Evolutionary conservation across 768 basidiomycete genomes (phyloP).

Genomic region (Hortiboletus campestris): DNA sequence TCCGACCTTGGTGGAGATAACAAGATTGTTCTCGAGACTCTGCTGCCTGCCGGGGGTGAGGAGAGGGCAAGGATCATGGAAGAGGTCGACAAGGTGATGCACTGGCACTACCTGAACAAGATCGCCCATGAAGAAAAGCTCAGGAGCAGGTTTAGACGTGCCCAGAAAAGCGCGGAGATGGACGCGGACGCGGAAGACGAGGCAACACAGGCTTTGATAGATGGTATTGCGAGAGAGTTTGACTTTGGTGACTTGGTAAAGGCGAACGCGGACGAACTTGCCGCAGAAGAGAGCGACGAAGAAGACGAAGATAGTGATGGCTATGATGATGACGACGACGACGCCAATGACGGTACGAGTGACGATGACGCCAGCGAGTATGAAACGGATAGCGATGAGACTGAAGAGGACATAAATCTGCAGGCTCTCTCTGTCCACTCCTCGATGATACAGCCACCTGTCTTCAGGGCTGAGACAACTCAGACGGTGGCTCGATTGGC

Average conservation of each 20-base stretch:
- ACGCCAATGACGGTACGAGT: conserved; percentile 38
- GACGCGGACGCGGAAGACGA: conserved; percentile 74
- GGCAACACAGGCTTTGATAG: conserved; percentile 75
- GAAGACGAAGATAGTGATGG: conserved; percentile 42
- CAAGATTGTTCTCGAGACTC: conserved; percentile 76
- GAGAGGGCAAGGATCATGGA: conserved; percentile 75
- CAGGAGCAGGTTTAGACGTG: conserved; percentile 75
- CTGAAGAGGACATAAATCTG: conserved; percentile 6
- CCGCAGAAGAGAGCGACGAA: conserved; percentile 66
- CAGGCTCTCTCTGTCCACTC: background rate
- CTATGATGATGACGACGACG: conserved; percentile 35
- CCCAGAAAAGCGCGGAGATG: conserved; percentile 38
- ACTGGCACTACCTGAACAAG: conserved; percentile 95
- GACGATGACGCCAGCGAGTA: conserved; percentile 43
- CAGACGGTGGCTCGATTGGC: background rate
- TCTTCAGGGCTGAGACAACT: background rate
- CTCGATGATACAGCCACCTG: background rate
- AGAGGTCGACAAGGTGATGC: conserved; percentile 86
- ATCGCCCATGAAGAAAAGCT: conserved; percentile 90
- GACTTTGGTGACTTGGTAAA: conserved; percentile 76
- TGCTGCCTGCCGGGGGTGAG: conserved; percentile 78
- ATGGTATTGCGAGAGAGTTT: conserved; percentile 78
- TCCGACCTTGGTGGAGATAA: conserved; percentile 5
- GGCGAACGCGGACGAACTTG: conserved; percentile 78
- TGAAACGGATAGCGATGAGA: conserved; percentile 18